A percentile compares a stretch with the other conserved stretches of the same genome.
Evolutionary conservation across 2,329 filamentous ascomycete species (phyloP).

Genomic region (Penicillium palitans): DNA sequence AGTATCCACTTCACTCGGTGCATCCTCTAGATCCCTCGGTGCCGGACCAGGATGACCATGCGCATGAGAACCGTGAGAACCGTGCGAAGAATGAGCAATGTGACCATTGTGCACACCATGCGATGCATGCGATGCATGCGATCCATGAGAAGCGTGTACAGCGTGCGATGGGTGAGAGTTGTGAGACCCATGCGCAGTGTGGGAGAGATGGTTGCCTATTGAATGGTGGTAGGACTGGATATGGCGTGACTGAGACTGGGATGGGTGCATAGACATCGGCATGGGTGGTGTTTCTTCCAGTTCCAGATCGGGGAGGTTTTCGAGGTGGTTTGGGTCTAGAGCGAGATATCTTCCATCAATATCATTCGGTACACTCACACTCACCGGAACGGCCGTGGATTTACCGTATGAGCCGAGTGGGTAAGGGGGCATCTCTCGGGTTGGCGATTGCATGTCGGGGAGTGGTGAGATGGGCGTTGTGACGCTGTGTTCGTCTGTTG

Average conservation of each 20-base stretch:
- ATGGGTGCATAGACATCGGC: constrained; percentile 18
- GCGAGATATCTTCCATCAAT: constrained; percentile 10
- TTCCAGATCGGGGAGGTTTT: constrained; percentile 28
- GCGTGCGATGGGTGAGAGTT: not conserved
- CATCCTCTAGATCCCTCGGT: constrained; percentile 14
- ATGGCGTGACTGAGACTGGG: constrained; percentile 4
- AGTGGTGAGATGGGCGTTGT: constrained; percentile 30
- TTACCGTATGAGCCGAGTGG: constrained; percentile 10
- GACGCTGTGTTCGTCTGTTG: constrained; percentile 29
- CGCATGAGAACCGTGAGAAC: not conserved
- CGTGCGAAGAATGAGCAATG: no score
- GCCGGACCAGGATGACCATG: not conserved
- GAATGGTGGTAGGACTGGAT: constrained; percentile 14
- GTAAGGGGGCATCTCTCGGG: constrained; percentile 23
- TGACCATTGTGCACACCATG: not conserved
- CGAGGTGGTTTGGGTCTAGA: constrained; percentile 28
- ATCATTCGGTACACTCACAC: constrained; percentile 11
- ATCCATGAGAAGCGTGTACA: not conserved
- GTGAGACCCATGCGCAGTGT: not conserved
- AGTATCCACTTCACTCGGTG: constrained; percentile 10
- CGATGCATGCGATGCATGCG: not conserved
- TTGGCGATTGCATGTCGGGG: constrained; percentile 28
- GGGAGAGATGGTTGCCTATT: constrained; percentile 7
- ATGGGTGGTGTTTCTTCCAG: constrained; percentile 29
- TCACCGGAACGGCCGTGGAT: constrained; percentile 9